These are phyloP conservation scores for Craterostigma plantagineum DNA, from an alignment of 257 asterid genomes.

Conservation along the genomic window DNA sequence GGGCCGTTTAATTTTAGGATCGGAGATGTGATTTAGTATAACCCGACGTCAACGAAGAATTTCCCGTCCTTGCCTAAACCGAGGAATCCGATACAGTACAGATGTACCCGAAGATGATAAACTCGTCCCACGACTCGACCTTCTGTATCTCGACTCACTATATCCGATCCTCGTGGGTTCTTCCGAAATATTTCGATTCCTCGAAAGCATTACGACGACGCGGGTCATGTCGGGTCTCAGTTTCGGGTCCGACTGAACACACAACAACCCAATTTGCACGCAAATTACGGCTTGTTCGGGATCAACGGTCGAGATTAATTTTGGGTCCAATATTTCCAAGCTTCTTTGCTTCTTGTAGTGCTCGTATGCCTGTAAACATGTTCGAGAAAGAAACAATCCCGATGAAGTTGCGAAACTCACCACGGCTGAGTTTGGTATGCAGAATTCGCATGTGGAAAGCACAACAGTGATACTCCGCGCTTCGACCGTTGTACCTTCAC, in stretches of 20 bases:
- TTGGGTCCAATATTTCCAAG: constrained; percentile 56
- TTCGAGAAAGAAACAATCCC: neutral
- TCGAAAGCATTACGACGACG: constrained; percentile 50
- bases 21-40: no score
- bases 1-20: no score
- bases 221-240: constrained; percentile 77
- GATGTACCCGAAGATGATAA: no score
- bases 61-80: no score
- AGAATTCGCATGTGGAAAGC: no score
- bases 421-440: no score
- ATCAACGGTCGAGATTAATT: constrained; percentile 32
- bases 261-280: constrained; percentile 58
- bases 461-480: no score
- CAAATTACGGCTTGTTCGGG: constrained; percentile 29
- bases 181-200: constrained; percentile 46
- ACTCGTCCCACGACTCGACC: constrained; percentile 16
- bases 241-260: constrained; percentile 59
- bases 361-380: constrained; percentile 44
- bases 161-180: constrained; percentile 72
- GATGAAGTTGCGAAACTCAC: neutral
- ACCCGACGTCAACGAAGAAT: no score
- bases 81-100: no score
- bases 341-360: constrained; percentile 60
- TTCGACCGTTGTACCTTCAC: no score
- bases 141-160: constrained; percentile 38